Evolutionary conservation across 257 asterid genomes (phyloP).

Genomic region (Penstemon newberryi): DNA sequence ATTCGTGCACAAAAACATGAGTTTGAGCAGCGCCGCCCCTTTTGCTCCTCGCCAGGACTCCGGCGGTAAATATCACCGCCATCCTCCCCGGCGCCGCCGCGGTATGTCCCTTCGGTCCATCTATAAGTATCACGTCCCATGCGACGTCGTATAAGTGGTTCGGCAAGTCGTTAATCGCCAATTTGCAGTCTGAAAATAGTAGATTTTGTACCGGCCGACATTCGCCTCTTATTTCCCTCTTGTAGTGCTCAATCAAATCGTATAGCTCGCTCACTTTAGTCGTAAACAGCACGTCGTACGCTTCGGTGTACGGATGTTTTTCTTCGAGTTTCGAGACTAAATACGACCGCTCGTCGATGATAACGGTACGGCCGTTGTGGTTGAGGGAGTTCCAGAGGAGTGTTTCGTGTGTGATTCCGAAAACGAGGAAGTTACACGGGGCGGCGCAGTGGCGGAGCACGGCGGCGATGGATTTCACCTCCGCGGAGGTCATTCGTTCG

Average conservation of each 20-base stretch:
- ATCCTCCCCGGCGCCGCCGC: conserved; percentile 70
- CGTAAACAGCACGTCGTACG: conserved; percentile 70
- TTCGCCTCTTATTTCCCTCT: conserved; percentile 38
- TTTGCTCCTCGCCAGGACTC: conserved; percentile 76
- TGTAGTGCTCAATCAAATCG: conserved; percentile 52
- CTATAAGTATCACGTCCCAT: conserved; percentile 76
- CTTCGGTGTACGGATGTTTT: conserved; percentile 61
- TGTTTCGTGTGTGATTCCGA: conserved; percentile 78
- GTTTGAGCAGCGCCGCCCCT: conserved; percentile 48
- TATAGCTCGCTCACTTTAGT: conserved; percentile 65
- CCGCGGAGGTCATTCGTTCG: conserved; percentile 54
- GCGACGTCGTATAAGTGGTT: conserved; percentile 84
- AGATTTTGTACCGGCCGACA: conserved; percentile 82
- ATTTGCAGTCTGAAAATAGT: conserved; percentile 74
- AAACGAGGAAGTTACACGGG: conserved; percentile 75
- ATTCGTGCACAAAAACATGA: conserved; percentile 72
- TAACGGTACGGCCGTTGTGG: conserved; percentile 74
- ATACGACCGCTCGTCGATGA: conserved; percentile 65
- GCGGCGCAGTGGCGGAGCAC: conserved; percentile 62
- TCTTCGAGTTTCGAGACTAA: conserved; percentile 51
- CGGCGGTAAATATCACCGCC: conserved; percentile 75
- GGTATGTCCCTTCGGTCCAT: conserved; percentile 71
- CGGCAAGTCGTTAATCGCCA: conserved; percentile 79
- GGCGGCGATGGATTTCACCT: conserved; percentile 48
- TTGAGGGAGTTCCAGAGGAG: conserved; percentile 77